These are phyloP conservation scores for Juncus effusus DNA, from an alignment of 176 grass and related monocot genomes.

Conservation along the genomic window DNA sequence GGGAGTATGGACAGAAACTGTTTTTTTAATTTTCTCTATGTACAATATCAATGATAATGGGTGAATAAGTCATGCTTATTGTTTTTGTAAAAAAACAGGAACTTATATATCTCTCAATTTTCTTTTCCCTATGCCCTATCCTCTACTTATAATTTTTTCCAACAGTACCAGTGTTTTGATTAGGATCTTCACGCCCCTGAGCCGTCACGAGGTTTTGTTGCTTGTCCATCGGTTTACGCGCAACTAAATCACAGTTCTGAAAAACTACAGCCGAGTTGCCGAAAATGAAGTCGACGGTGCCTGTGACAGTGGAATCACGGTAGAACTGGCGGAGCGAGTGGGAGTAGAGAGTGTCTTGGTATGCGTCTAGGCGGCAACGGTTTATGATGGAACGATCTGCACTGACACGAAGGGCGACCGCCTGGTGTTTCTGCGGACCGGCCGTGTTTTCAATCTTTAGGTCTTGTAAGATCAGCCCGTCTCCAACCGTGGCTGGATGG, in stretches of 20 bases:
- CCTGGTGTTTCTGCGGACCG: not conserved
- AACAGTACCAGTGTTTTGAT: constrained; percentile 36
- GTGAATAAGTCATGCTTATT: too few relatives aligned
- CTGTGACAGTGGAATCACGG: not conserved
- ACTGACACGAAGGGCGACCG: not conserved
- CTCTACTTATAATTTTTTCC: too few relatives aligned
- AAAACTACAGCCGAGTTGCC: constrained; percentile 12
- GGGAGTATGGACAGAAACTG: too few relatives aligned
- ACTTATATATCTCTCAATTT: too few relatives aligned
- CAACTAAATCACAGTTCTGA: not conserved
- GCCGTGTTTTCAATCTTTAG: constrained; percentile 46
- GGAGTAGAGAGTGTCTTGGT: constrained; percentile 25
- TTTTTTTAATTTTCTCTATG: too few relatives aligned
- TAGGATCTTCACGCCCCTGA: constrained; percentile 42
- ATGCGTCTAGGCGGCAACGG: constrained; percentile 2
- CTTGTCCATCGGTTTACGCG: not conserved
- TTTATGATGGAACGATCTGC: not conserved
- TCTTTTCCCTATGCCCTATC: too few relatives aligned
- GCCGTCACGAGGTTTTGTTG: constrained; percentile 12
- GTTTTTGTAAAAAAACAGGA: too few relatives aligned
- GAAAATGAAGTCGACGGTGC: constrained; percentile 26
- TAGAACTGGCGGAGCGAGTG: not conserved
- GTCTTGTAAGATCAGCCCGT: constrained; percentile 69
- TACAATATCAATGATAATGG: too few relatives aligned
- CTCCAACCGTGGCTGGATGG: constrained; percentile 40